These are phyloP conservation scores for Lactarius tabidus DNA, from an alignment of 768 basidiomycete species.

Conservation along the genomic window DNA sequence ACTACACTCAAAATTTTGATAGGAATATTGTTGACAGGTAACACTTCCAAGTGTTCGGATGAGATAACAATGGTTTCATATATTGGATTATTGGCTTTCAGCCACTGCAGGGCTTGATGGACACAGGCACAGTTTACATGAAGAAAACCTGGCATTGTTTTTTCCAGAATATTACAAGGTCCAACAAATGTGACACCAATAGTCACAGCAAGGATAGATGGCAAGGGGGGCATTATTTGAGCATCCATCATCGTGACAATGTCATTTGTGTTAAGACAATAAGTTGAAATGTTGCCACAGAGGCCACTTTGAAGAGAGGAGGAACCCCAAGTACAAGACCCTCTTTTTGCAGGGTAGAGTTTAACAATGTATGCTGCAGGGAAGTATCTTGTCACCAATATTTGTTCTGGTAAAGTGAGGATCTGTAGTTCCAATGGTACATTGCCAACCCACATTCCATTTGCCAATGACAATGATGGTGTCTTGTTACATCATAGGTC, in stretches of 20 bases:
- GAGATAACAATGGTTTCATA: background rate
- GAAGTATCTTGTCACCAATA: too few species aligned
- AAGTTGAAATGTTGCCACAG: background rate
- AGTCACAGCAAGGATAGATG: background rate
- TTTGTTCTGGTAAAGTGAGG: too few species aligned
- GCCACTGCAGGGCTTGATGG: background rate
- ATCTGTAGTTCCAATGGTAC: too few species aligned
- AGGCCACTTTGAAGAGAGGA: background rate
- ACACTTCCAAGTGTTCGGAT: accelerated
- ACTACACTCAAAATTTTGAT: accelerated
- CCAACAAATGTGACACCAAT: background rate
- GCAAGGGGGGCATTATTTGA: background rate
- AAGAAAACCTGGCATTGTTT: background rate
- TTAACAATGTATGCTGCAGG: background rate
- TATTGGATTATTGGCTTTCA: background rate
- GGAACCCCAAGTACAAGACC: background rate
- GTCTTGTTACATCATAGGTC: too few species aligned
- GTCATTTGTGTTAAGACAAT: background rate
- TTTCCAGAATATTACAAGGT: background rate
- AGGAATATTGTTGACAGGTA: background rate
- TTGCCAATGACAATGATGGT: too few species aligned
- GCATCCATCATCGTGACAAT: background rate
- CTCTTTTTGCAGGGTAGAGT: background rate
- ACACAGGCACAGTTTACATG: background rate
- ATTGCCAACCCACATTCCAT: too few species aligned